These are phyloP conservation scores for Candida mattraensis DNA, from an alignment of 805 yeast genomes.

Conservation along the genomic window DNA sequence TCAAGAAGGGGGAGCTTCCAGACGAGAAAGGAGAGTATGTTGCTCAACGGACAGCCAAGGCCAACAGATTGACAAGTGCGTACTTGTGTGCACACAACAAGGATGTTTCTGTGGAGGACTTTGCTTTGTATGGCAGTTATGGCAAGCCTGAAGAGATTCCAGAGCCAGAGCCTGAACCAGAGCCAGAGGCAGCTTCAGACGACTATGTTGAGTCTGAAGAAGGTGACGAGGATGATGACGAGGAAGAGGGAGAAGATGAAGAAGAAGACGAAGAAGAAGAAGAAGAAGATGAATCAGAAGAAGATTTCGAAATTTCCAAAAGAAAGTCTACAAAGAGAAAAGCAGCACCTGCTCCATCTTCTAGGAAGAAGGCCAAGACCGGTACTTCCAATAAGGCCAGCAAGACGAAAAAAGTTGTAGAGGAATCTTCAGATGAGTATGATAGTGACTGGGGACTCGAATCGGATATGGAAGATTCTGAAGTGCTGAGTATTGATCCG, in stretches of 20 bases:
- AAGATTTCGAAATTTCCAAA: constrained; percentile 3
- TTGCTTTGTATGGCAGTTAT: constrained; percentile 41
- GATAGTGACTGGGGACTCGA: constrained; percentile 32
- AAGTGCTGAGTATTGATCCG: constrained; percentile 16
- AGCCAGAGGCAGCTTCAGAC: constrained; percentile 8
- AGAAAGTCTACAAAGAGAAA: constrained; percentile 2
- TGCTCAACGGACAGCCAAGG: constrained; percentile 47
- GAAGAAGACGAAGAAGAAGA: constrained; percentile 8
- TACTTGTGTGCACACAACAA: constrained; percentile 27
- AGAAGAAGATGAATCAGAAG: constrained; percentile 9
- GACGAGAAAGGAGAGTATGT: constrained; percentile 44
- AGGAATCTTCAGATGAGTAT: constrained; percentile 16
- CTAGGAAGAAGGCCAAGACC: constrained; percentile 2
- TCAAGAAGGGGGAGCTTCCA: constrained; percentile 29
- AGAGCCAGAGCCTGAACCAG: constrained; percentile 9
- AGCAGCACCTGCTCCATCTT: neutral
- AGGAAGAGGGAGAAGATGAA: constrained; percentile 25
- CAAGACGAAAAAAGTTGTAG: constrained; percentile 28
- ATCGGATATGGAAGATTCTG: constrained; percentile 21
- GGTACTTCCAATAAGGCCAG: constrained; percentile 7
- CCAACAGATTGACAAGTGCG: constrained; percentile 31
- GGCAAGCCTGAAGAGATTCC: constrained; percentile 38
- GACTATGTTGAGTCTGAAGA: constrained; percentile 29
- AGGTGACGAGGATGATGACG: constrained; percentile 32
- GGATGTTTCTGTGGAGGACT: constrained; percentile 51